A percentile compares a stretch with the other conserved stretches of the same genome.
These are phyloP conservation scores for Peronospora farinosa DNA, from an alignment of 352 stramenopile species.

Conservation along the genomic window DNA sequence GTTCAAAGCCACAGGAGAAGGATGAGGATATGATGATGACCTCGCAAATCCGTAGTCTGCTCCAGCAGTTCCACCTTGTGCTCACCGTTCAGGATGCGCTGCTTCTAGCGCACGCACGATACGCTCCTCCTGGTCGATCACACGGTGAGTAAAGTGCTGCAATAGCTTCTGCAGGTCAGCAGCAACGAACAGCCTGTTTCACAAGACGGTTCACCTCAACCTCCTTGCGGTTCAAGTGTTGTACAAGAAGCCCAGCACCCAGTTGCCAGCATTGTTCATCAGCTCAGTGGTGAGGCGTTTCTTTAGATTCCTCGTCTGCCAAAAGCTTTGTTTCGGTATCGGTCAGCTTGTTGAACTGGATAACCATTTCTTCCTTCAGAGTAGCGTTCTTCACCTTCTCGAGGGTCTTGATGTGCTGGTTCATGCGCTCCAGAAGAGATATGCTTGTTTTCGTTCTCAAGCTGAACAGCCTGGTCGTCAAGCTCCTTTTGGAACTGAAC, in stretches of 20 bases:
- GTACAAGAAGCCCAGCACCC: conserved; percentile 76
- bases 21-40: conserved; percentile 91
- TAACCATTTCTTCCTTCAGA: conserved; percentile 64
- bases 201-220: conserved; percentile 78
- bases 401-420: conserved; percentile 75
- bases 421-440: conserved; percentile 74
- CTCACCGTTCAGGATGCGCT: conserved; percentile 84
- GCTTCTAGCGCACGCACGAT: conserved; percentile 88
- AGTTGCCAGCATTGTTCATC: conserved; percentile 85
- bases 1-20: conserved; percentile 78
- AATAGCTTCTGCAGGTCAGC: conserved; percentile 83
- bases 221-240: conserved; percentile 85
- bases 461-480: conserved; percentile 64
- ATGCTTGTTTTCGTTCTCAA: conserved; percentile 73
- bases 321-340: conserved; percentile 73
- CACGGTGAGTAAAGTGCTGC: conserved; percentile 85
- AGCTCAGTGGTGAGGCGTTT: conserved; percentile 79
- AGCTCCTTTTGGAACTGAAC: conserved; percentile 82
- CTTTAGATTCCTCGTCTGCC: conserved; percentile 77
- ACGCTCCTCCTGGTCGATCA: conserved; percentile 85
- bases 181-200: conserved; percentile 73
- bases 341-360: conserved; percentile 60
- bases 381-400: conserved; percentile 71
- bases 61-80: conserved; percentile 90
- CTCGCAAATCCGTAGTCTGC: conserved; percentile 79